These are phyloP conservation scores for Mangifera indica DNA, from an alignment of 345 rosid species.

Conservation along the genomic window DNA sequence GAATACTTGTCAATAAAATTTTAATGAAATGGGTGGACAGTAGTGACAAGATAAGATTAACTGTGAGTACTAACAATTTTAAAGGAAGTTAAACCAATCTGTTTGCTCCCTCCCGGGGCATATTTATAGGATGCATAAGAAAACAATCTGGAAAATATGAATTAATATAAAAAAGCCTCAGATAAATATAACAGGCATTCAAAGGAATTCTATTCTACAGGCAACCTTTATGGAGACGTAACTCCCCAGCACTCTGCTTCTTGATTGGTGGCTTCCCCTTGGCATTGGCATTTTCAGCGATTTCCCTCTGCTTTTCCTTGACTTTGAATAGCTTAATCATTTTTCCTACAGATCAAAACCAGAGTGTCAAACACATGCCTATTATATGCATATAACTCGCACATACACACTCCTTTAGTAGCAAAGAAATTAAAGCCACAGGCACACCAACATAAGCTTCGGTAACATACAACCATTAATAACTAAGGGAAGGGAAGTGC, in stretches of 20 bases:
- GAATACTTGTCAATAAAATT: not conserved
- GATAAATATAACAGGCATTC: not conserved
- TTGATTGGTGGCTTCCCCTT: conserved; percentile 35
- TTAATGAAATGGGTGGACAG: not conserved
- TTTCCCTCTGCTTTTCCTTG: conserved; percentile 48
- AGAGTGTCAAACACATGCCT: not conserved
- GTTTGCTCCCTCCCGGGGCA: not conserved
- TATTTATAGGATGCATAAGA: not conserved
- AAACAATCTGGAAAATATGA: not conserved
- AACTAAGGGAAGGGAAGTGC: not conserved
- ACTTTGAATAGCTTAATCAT: conserved; percentile 52
- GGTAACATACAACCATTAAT: not conserved
- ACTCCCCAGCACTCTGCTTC: conserved; percentile 50
- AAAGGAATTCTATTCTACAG: not conserved
- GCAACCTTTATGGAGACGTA: conserved; percentile 51
- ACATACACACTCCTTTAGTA: not conserved
- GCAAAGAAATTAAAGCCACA: not conserved
- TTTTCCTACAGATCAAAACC: conserved; percentile 23
- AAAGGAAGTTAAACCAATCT: not conserved
- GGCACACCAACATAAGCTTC: not conserved
- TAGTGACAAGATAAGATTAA: not conserved
- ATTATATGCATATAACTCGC: not conserved
- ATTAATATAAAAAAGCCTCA: not conserved
- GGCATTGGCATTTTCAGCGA: conserved; percentile 37
- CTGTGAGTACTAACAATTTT: not conserved